Evolutionary conservation across 148 eudicot genomes (phyloP).

Genomic region (Chenopodium quinoa): DNA sequence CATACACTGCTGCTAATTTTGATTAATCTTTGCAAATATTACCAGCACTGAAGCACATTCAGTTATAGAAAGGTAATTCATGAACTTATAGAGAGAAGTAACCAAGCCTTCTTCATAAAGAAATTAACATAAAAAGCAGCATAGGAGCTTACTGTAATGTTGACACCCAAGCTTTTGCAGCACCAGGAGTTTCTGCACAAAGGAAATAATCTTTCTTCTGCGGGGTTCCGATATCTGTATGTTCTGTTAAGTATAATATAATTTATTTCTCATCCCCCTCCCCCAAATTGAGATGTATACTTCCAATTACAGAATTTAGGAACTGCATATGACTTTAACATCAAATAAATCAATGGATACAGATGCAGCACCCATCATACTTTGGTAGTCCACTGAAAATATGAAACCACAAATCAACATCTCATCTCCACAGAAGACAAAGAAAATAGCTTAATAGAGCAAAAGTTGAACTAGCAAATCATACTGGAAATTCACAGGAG

Average conservation of each 20-base stretch:
- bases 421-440: slow-evolving; percentile 17
- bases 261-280: slow-evolving; percentile 6
- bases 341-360: slow-evolving; percentile 59
- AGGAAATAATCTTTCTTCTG: slow-evolving; percentile 96
- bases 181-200: slow-evolving; percentile 98
- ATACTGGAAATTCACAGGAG: slow-evolving; percentile 98
- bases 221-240: slow-evolving; percentile 91
- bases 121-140: slow-evolving; percentile 15
- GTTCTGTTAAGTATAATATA: slow-evolving; percentile 43
- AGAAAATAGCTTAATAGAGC: slow-evolving; percentile 7
- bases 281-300: neutral
- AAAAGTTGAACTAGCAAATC: slow-evolving; percentile 26
- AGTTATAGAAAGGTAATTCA: neutral
- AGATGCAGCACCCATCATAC: slow-evolving; percentile 96
- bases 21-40: neutral
- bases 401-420: slow-evolving; percentile 31
- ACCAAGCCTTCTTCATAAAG: neutral
- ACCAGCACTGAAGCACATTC: no score
- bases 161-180: slow-evolving; percentile 95
- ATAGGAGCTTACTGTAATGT: slow-evolving; percentile 79
- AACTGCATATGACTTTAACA: neutral
- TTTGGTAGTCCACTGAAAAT: slow-evolving; percentile 80
- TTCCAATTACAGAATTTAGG: neutral
- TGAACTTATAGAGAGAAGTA: neutral
- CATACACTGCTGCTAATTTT: no score